A percentile compares a stretch with the other conserved stretches of the same genome.
These are phyloP conservation scores for Talaromyces sp. DNA, from an alignment of 2,329 filamentous ascomycete genomes.

Conservation along the genomic window DNA sequence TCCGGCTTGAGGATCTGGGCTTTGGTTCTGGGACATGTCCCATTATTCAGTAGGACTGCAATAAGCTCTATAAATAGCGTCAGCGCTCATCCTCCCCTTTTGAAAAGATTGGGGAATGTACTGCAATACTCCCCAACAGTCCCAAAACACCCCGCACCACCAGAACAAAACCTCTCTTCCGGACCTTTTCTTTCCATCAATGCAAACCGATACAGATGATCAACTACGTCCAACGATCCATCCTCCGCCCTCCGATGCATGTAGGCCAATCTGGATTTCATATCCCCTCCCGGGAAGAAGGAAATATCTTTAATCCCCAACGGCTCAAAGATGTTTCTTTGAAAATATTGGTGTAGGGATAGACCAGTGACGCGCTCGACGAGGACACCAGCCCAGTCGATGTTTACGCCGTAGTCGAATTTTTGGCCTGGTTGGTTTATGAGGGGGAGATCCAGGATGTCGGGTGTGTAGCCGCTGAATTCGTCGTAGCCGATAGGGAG, in stretches of 20 bases:
- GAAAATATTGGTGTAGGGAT: slow-evolving; percentile 50
- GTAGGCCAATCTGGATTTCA: slow-evolving; percentile 54
- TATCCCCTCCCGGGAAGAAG: slow-evolving; percentile 55
- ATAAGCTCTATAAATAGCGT: slow-evolving; percentile 48
- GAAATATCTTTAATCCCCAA: slow-evolving; percentile 50
- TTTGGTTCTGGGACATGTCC: slow-evolving; percentile 55
- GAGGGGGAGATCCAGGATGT: slow-evolving; percentile 52
- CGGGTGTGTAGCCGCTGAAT: slow-evolving; percentile 53
- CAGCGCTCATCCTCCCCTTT: neutral
- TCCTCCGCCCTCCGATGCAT: slow-evolving; percentile 55
- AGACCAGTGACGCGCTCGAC: slow-evolving; percentile 47
- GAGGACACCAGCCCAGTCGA: slow-evolving; percentile 55
- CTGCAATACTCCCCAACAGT: slow-evolving; percentile 59
- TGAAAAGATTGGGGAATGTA: slow-evolving; percentile 28
- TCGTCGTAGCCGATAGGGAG: slow-evolving; percentile 55
- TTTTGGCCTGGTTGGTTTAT: slow-evolving; percentile 62
- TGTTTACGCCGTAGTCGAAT: slow-evolving; percentile 59
- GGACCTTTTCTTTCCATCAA: neutral
- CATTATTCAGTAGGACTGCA: slow-evolving; percentile 59
- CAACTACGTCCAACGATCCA: slow-evolving; percentile 28
- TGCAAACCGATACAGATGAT: slow-evolving; percentile 17
- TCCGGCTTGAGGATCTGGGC: slow-evolving; percentile 50
- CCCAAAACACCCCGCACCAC: slow-evolving; percentile 62
- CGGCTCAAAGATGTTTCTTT: slow-evolving; percentile 48
- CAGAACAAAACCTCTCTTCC: slow-evolving; percentile 36